Conservation (phyloP, 73 alveolate species). For the Symbiodinium pilosum region DNA sequence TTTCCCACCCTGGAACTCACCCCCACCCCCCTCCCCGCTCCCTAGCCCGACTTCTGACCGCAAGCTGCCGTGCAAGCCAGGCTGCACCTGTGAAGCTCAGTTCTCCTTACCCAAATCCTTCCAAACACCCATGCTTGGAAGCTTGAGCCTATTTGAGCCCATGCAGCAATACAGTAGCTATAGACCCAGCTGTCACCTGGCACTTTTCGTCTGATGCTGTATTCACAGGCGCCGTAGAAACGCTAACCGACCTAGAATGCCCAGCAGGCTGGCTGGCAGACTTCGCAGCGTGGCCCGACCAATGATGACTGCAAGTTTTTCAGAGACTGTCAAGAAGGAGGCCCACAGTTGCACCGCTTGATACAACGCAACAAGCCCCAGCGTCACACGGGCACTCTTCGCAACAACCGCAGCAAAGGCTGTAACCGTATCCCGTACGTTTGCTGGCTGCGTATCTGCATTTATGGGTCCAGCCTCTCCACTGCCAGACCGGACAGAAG, state of each 20-base stretch:
- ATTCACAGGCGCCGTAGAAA: not conserved
- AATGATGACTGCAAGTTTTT: not conserved
- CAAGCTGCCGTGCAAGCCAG: too few relatives aligned
- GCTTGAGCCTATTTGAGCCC: too few relatives aligned
- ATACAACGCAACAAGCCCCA: slow-evolving; percentile 1
- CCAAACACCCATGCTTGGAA: too few relatives aligned
- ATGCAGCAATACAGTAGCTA: too few relatives aligned
- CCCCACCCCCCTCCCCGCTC: too few relatives aligned
- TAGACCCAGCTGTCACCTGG: too few relatives aligned
- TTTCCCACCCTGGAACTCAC: too few relatives aligned
- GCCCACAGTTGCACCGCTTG: not conserved
- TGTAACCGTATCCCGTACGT: not conserved
- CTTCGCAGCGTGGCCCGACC: not conserved
- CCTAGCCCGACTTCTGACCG: too few relatives aligned
- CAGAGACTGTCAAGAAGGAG: not conserved
- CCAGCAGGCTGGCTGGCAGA: not conserved
- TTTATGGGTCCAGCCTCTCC: not conserved
- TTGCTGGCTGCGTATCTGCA: not conserved
- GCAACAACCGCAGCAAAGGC: not conserved
- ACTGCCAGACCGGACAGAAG: not conserved
- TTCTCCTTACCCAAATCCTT: too few relatives aligned
- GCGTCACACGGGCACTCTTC: slow-evolving; percentile 30
- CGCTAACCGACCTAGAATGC: not conserved
- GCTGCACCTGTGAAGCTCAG: too few relatives aligned
- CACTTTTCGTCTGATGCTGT: too few relatives aligned